Percentiles rank a stretch among this genome's conserved stretches.
These are phyloP conservation scores for Gigaspora rosea DNA, from an alignment of 192 early-diverging fungal species.

Conservation along the genomic window DNA sequence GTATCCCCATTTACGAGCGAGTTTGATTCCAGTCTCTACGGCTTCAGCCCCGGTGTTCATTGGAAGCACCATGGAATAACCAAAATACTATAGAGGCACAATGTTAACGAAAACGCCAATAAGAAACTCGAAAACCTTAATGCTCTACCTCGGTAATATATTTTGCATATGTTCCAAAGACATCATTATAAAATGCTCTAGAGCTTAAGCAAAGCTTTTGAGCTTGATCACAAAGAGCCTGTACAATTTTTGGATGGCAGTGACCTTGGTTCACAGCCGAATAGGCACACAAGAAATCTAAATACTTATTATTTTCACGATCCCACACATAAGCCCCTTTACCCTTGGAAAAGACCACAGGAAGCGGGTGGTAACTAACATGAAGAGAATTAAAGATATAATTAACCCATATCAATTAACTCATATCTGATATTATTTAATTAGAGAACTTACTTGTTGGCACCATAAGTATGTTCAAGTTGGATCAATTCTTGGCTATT, in stretches of 20 bases:
- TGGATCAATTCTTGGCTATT: neutral
- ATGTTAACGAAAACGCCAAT: neutral
- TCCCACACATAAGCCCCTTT: constrained; percentile 94
- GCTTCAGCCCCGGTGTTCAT: constrained; percentile 99
- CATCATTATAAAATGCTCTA: constrained; percentile 96
- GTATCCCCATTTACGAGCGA: constrained; percentile 97
- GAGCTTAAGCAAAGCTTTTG: constrained; percentile 82
- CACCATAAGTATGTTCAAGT: constrained; percentile 85
- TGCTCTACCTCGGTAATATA: constrained; percentile 75
- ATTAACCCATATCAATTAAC: neutral
- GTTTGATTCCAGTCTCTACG: constrained; percentile 98
- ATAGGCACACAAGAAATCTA: constrained; percentile 88
- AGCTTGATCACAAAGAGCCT: constrained; percentile 89
- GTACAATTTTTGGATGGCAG: constrained; percentile 93
- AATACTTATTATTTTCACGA: constrained; percentile 84
- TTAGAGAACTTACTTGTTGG: constrained; percentile 79
- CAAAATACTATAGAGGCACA: constrained; percentile 66
- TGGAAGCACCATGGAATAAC: constrained; percentile 96
- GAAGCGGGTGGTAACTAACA: constrained; percentile 93
- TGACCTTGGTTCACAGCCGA: constrained; percentile 91
- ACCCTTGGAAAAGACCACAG: constrained; percentile 86
- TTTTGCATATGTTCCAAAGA: constrained; percentile 87
- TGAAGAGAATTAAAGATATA: neutral
- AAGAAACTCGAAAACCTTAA: neutral
- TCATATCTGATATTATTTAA: neutral